phyloP scores from a whole-genome alignment of 1,284 basidiomycete species.

The Irpex rosettiformis region DNA sequence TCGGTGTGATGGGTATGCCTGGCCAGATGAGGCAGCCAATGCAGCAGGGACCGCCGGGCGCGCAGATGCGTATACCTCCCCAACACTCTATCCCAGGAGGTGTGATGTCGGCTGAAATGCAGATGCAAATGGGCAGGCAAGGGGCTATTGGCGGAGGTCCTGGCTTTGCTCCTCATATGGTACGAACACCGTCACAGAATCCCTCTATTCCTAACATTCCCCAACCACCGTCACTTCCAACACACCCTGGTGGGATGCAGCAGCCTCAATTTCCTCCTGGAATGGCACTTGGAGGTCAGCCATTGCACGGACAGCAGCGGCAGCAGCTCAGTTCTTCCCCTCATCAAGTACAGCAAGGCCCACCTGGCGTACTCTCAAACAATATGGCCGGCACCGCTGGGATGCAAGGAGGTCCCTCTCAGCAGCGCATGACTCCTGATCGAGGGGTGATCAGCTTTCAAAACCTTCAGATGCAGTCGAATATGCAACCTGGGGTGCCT shows the following conservation, averaged over 20 bases:
- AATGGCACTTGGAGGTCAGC: conserved; percentile 38
- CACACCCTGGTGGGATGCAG: conserved; percentile 37
- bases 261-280: conserved; percentile 29
- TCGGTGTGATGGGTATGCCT: conserved; percentile 19
- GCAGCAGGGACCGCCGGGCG: conserved; percentile 14
- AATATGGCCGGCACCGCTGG: background rate
- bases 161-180: conserved; percentile 36
- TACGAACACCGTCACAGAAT: conserved; percentile 37
- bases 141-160: conserved; percentile 29
- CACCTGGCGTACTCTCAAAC: background rate
- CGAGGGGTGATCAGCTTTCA: background rate
- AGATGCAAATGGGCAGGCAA: conserved; percentile 32
- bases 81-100: conserved; percentile 14
- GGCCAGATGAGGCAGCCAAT: conserved; percentile 23
- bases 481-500: background rate
- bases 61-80: conserved; percentile 18
- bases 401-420: background rate
- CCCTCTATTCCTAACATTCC: conserved; percentile 50
- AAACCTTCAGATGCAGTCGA: conserved; percentile 1
- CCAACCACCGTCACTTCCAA: conserved; percentile 40
- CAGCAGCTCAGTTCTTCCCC: conserved; percentile 21
- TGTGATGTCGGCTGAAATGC: conserved; percentile 39
- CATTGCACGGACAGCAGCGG: conserved; percentile 26
- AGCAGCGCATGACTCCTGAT: conserved; percentile 11
- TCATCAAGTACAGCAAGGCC: conserved; percentile 15